phyloP scores from a whole-genome alignment of 1,284 basidiomycete species.

The Agaricales sp. region DNA sequence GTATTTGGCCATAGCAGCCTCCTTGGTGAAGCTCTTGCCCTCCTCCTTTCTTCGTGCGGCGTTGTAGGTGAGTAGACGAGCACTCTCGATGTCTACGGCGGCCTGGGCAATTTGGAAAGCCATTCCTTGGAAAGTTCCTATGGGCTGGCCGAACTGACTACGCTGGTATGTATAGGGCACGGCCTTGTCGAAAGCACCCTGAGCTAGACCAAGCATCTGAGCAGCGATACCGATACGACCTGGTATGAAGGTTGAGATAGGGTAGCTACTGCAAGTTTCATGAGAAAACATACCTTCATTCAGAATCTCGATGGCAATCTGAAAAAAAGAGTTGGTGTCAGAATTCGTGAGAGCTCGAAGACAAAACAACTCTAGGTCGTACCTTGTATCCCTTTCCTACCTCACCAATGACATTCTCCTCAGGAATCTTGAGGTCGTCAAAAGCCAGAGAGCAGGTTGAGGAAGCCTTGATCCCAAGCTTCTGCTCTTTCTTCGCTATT shows the following conservation, averaged over 20 bases:
- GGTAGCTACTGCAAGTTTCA: slow-evolving; percentile 10
- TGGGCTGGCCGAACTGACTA: slow-evolving; percentile 86
- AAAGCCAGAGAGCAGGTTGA: slow-evolving; percentile 96
- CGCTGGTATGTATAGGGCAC: slow-evolving; percentile 93
- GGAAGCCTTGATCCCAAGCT: slow-evolving; percentile 95
- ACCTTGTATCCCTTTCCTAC: slow-evolving; percentile 94
- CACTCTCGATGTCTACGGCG: slow-evolving; percentile 84
- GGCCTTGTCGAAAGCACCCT: slow-evolving; percentile 91
- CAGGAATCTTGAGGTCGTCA: slow-evolving; percentile 89
- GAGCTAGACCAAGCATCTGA: slow-evolving; percentile 94
- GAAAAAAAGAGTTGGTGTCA: slow-evolving; percentile 1
- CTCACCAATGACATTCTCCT: slow-evolving; percentile 89
- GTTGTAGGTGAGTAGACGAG: slow-evolving; percentile 93
- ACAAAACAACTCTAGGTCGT: slow-evolving; percentile 8
- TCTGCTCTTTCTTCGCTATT: slow-evolving; percentile 98
- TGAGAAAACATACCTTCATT: too few relatives aligned
- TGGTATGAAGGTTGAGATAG: slow-evolving; percentile 21
- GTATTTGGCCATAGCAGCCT: slow-evolving; percentile 96
- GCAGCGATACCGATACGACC: slow-evolving; percentile 96
- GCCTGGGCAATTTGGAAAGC: slow-evolving; percentile 90
- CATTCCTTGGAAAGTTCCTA: slow-evolving; percentile 94
- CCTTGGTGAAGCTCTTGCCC: slow-evolving; percentile 78
- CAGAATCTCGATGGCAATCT: slow-evolving; percentile 94
- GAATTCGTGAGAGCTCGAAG: too few relatives aligned
- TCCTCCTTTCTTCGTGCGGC: slow-evolving; percentile 92